These are phyloP conservation scores for Paracamarosporium sp. DNA, from an alignment of 2,329 filamentous ascomycete genomes.

Conservation along the genomic window DNA sequence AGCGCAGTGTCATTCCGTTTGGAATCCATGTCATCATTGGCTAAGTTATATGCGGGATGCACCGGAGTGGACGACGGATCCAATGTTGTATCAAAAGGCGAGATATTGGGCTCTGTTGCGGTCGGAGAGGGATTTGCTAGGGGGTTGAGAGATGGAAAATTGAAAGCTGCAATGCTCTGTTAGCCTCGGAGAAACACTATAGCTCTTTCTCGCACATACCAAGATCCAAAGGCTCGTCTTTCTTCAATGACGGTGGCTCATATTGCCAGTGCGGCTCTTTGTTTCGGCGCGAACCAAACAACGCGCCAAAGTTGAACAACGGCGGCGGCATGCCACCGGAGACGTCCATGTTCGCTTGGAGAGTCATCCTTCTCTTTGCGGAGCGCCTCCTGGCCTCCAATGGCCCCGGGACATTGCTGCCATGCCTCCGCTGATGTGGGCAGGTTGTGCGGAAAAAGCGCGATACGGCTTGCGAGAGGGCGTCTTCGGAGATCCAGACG, in stretches of 20 bases:
- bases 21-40: not conserved
- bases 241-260: slow-evolving; percentile 37
- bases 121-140: not conserved
- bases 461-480: slow-evolving; percentile 59
- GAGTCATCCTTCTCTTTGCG: slow-evolving; percentile 62
- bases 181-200: not conserved
- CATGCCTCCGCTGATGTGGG: slow-evolving; percentile 59
- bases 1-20: not conserved
- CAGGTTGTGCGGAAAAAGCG: slow-evolving; percentile 58
- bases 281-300: slow-evolving; percentile 34
- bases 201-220: slow-evolving; percentile 21
- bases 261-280: slow-evolving; percentile 40
- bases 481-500: slow-evolving; percentile 67
- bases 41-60: not conserved
- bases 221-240: slow-evolving; percentile 14
- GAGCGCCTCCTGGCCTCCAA: slow-evolving; percentile 65
- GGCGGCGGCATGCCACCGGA: slow-evolving; percentile 26
- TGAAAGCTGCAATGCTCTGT: not conserved
- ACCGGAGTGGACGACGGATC: not conserved
- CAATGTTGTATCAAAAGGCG: not conserved
- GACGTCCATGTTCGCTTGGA: slow-evolving; percentile 49
- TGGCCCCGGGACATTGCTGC: slow-evolving; percentile 67
- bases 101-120: not conserved
- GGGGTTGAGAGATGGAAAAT: not conserved
- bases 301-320: slow-evolving; percentile 32